These are phyloP conservation scores for Leptoxyphium fumago DNA, from an alignment of 2,329 filamentous ascomycete genomes.

Conservation along the genomic window DNA sequence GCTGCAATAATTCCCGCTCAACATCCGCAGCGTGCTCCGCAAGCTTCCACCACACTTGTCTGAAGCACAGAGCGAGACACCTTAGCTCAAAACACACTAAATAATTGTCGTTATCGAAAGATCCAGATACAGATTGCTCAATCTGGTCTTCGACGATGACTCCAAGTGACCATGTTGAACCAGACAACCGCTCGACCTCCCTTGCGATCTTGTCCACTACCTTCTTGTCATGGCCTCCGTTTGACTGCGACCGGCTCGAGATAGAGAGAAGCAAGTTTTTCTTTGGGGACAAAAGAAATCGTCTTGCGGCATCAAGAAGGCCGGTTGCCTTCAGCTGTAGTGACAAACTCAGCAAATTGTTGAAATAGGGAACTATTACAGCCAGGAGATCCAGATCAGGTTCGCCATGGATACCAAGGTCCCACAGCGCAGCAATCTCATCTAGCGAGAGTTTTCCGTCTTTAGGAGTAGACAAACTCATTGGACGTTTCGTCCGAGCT, in stretches of 20 bases:
- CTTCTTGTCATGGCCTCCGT: too few relatives aligned
- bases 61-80: conserved; percentile 44
- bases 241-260: too few relatives aligned
- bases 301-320: too few relatives aligned
- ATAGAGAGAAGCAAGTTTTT: too few relatives aligned
- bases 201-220: too few relatives aligned
- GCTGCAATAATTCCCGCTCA: conserved; percentile 50
- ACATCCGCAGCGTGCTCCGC: conserved; percentile 44
- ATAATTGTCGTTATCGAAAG: too few relatives aligned
- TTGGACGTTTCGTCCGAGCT: conserved; percentile 32
- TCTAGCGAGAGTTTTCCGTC: background rate
- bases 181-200: too few relatives aligned
- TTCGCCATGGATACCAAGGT: conserved; percentile 37
- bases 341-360: conserved; percentile 37
- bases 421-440: conserved; percentile 31
- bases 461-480: conserved; percentile 36
- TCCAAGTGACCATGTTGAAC: too few relatives aligned
- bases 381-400: conserved; percentile 25
- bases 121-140: too few relatives aligned
- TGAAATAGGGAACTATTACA: conserved; percentile 49
- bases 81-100: conserved; percentile 45
- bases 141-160: too few relatives aligned
- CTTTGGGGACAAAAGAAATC: too few relatives aligned
- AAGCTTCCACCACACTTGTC: conserved; percentile 52
- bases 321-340: too few relatives aligned